Conservation (phyloP, 169 alveolate species). For the Babesia caballi region DNA sequence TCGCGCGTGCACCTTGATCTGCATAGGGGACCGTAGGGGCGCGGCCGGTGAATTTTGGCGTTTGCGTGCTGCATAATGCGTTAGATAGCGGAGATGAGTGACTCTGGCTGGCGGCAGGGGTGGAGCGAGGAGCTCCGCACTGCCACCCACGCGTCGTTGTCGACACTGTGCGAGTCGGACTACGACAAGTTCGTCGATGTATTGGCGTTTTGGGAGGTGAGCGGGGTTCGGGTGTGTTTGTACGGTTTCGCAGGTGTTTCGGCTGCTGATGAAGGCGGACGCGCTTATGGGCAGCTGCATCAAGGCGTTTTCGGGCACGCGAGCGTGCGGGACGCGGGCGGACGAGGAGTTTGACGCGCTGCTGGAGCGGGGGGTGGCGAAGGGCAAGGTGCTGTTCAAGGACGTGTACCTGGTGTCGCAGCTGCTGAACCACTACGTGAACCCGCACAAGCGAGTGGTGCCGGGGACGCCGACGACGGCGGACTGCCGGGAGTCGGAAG, state of each 20-base stretch:
- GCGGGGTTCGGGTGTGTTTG: background rate
- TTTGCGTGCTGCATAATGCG: background rate
- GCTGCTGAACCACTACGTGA: slow-evolving; percentile 25
- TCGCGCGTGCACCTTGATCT: background rate
- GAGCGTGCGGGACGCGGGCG: slow-evolving; percentile 18
- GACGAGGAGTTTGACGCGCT: slow-evolving; percentile 22
- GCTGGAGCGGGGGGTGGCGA: slow-evolving; percentile 13
- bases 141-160: slow-evolving; percentile 24
- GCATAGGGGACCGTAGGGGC: background rate
- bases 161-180: slow-evolving; percentile 17
- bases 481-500: background rate
- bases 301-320: slow-evolving; percentile 23
- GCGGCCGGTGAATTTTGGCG: background rate
- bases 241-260: slow-evolving; percentile 4
- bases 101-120: slow-evolving; percentile 24
- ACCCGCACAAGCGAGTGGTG: slow-evolving; percentile 16
- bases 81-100: background rate
- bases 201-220: slow-evolving; percentile 37
- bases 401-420: slow-evolving; percentile 34
- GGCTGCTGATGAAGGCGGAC: slow-evolving; percentile 19
- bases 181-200: slow-evolving; percentile 28
- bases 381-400: slow-evolving; percentile 25
- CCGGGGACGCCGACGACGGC: background rate
- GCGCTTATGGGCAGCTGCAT: slow-evolving; percentile 25
- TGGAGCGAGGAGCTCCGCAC: slow-evolving; percentile 39